Conservation (phyloP, 108 stramenopile genomes). For the Aurantiochytrium sp. region DNA sequence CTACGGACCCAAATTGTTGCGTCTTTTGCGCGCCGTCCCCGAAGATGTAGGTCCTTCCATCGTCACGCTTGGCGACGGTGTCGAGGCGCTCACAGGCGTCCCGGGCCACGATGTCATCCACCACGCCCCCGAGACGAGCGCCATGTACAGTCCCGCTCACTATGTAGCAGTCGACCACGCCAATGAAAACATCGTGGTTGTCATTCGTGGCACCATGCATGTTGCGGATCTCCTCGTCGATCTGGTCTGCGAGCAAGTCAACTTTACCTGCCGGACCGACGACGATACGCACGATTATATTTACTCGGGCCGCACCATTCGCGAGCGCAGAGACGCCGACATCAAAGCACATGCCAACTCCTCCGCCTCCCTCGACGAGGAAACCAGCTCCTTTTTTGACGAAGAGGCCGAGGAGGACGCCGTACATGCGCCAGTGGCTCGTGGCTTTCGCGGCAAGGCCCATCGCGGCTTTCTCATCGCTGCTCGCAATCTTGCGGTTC, state of each 20-base stretch:
- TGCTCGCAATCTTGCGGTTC: not conserved
- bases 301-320: not conserved
- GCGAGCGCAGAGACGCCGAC: not conserved
- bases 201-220: conserved; percentile 5
- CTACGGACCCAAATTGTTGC: not conserved
- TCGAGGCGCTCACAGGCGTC: not conserved
- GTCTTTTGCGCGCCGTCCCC: not conserved
- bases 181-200: not conserved
- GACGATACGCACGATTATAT: not conserved
- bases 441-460: not conserved
- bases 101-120: not conserved
- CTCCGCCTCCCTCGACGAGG: too few relatives aligned
- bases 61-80: not conserved
- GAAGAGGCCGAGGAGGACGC: not conserved
- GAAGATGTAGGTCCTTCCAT: not conserved
- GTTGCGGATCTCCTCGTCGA: not conserved
- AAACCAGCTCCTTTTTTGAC: not conserved
- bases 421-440: not conserved
- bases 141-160: not conserved
- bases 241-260: not conserved
- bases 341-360: not conserved
- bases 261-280: not conserved
- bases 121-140: not conserved
- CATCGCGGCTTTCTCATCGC: conserved; percentile 15
- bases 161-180: conserved; percentile 1